These are phyloP conservation scores for Populus alba DNA, from an alignment of 345 rosid species.

Conservation along the genomic window DNA sequence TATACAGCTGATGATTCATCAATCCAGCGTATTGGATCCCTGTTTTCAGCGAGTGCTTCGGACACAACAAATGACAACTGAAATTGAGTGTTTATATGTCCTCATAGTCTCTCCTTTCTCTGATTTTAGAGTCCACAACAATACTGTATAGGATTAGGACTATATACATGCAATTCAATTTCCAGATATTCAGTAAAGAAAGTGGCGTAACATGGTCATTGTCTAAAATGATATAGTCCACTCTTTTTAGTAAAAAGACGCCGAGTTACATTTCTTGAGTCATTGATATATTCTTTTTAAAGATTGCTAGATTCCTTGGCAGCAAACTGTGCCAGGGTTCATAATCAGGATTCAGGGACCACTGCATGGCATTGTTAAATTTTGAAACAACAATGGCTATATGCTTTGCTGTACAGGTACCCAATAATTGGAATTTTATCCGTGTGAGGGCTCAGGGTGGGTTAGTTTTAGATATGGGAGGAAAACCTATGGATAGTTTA, in stretches of 20 bases:
- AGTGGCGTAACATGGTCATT: background rate
- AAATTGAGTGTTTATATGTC: background rate
- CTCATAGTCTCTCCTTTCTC: background rate
- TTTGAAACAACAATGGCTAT: background rate
- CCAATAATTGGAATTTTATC: too few relatives aligned
- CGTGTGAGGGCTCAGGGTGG: too few relatives aligned
- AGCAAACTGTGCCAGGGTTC: background rate
- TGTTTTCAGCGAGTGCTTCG: background rate
- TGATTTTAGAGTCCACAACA: background rate
- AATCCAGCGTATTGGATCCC: background rate
- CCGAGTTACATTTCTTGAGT: background rate
- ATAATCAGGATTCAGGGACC: background rate
- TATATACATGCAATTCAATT: background rate
- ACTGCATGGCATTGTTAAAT: background rate
- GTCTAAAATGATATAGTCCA: background rate
- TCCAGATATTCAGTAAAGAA: background rate
- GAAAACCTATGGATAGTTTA: background rate
- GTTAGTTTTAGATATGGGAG: background rate
- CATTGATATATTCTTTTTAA: too few relatives aligned
- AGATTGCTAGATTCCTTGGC: background rate
- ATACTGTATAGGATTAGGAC: background rate
- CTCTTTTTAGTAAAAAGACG: background rate
- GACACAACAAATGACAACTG: background rate
- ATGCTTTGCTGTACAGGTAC: background rate
- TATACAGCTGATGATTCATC: background rate